A percentile compares a stretch with the other conserved stretches of the same genome.
Evolutionary conservation across 163 green algal genomes (phyloP).

Genomic region (Coccomyxa subellipsoidea): DNA sequence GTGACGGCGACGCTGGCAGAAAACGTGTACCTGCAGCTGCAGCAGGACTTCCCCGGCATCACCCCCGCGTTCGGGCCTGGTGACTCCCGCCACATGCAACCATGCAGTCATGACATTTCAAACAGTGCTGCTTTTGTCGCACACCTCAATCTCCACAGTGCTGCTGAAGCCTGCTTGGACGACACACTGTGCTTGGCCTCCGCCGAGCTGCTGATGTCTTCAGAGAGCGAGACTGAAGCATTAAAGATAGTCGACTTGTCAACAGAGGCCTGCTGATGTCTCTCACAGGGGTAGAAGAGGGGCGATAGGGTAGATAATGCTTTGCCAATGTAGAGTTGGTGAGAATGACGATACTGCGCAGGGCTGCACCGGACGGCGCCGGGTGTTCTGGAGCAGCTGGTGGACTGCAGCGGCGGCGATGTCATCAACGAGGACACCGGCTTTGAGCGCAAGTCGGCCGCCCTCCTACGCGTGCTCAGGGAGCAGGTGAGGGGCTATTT

Average conservation of each 20-base stretch:
- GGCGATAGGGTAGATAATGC: too few species aligned
- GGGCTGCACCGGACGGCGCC: slow-evolving; percentile 27
- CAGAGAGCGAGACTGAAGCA: too few species aligned
- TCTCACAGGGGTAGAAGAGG: too few species aligned
- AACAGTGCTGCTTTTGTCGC: background rate
- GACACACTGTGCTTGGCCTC: too few species aligned
- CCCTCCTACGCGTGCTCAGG: slow-evolving; percentile 45
- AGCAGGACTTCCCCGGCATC: slow-evolving; percentile 58
- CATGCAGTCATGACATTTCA: background rate
- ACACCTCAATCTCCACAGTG: too few species aligned
- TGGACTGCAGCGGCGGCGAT: slow-evolving; percentile 89
- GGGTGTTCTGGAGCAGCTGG: slow-evolving; percentile 75
- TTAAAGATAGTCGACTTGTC: too few species aligned
- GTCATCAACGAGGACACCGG: slow-evolving; percentile 77
- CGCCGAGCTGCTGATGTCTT: too few species aligned
- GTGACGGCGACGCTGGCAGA: slow-evolving; percentile 84
- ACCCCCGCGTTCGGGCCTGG: slow-evolving; percentile 58
- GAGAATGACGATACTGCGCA: too few species aligned
- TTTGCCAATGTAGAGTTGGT: too few species aligned
- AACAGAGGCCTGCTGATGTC: too few species aligned
- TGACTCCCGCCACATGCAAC: too few species aligned
- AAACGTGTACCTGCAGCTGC: slow-evolving; percentile 54
- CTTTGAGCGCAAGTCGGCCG: slow-evolving; percentile 74
- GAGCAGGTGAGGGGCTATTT: background rate
- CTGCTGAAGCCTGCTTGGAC: too few species aligned